Evolutionary conservation across 1,284 basidiomycete genomes (phyloP), one percentile per base, ranked within the genome.

Genomic region (Marasmius oreades): DNA sequence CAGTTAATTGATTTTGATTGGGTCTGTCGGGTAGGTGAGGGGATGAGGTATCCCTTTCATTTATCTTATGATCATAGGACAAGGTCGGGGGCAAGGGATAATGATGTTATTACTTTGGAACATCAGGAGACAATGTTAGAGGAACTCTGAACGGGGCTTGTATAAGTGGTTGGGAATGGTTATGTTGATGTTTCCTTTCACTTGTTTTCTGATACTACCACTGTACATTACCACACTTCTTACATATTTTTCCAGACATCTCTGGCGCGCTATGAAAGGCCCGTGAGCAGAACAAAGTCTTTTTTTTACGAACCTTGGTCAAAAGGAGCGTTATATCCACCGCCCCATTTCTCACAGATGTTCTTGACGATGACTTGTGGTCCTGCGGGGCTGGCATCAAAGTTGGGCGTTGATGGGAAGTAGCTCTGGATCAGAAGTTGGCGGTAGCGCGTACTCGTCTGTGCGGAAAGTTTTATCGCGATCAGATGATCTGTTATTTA

Each of bases 381-480:
- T 12, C 36, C 36, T 11, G 36, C 36, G 10, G 77, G 78, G 23
- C 80, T 85, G 67, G 93, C 93, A 62, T 77, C 73, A 58, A n/a
- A n/a, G n/a, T n/a, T n/a, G n/a, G 88, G 85, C 31, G 83, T 83
- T 42, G 73, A 46, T 0, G 92, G 92, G 73, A 92, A 94, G 2
- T 66, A 7, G 52, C 53, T 8, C 81, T 73, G 69, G 62, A 54
- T 66, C 66, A 70, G 47, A 68, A 90, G 80, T 59, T 79, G n/a
- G n/a, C n/a, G n/a, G n/a, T n/a, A n/a, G n/a, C n/a, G n/a, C n/a
- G n/a, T n/a, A n/a, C n/a, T n/a, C n/a, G n/a, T n/a, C n/a, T n/a
- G n/a, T n/a, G n/a, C n/a, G n/a, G n/a, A n/a, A n/a, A n/a, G n/a
- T n/a, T n/a, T n/a, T n/a, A n/a, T n/a, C n/a, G n/a, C n/a, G n/a